These are phyloP conservation scores for Bruguiera parviflora DNA, from an alignment of 345 rosid species.

Conservation along the genomic window DNA sequence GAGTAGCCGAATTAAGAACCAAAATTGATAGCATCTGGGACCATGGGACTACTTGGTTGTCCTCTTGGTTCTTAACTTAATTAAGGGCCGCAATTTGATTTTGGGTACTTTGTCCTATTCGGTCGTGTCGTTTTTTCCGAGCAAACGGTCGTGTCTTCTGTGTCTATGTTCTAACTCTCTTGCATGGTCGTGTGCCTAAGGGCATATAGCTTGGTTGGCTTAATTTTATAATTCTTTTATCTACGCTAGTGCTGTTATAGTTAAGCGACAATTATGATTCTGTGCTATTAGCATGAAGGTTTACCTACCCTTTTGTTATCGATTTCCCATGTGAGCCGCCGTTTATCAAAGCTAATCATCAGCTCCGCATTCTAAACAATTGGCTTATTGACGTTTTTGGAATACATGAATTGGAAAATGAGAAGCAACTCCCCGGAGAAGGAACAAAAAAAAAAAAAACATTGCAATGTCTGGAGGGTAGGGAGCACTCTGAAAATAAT, in stretches of 20 bases:
- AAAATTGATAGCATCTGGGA: slow-evolving; percentile 1
- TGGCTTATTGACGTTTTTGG: background rate
- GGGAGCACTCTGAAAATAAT: background rate
- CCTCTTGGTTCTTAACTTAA: background rate
- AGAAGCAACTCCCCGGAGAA: background rate
- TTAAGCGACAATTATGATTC: too few species aligned
- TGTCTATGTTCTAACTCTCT: background rate
- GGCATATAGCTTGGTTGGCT: too few species aligned
- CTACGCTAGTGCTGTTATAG: too few species aligned
- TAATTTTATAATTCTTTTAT: too few species aligned
- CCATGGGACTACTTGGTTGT: slow-evolving; percentile 2
- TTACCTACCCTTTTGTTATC: too few species aligned
- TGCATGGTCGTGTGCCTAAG: background rate
- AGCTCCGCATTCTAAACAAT: background rate
- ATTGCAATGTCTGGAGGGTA: slow-evolving; percentile 5
- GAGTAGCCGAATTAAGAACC: slow-evolving; percentile 7
- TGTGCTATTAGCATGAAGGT: too few species aligned
- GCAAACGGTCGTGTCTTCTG: background rate
- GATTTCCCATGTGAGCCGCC: background rate
- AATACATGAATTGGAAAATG: background rate
- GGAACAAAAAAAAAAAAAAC: too few species aligned
- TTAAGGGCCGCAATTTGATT: background rate
- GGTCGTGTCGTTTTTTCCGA: background rate
- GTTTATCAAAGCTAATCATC: background rate
- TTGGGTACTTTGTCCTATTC: background rate